phyloP scores from a whole-genome alignment of 495 filamentous ascomycete species.

The Lichenothelia convexa region DNA sequence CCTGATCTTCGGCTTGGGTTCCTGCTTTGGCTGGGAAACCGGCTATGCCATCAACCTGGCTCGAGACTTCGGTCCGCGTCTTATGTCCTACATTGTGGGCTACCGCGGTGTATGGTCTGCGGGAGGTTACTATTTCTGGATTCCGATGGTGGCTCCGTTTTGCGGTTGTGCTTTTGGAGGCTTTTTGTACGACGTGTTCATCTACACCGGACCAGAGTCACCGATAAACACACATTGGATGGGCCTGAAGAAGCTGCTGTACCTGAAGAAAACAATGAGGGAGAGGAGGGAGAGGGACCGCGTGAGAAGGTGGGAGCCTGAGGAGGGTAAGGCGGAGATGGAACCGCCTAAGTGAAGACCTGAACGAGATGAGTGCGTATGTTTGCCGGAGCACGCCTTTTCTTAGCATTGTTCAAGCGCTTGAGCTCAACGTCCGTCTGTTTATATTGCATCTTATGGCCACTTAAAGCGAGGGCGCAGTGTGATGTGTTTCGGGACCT shows the following conservation, averaged over 20 bases:
- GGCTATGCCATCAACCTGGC: constrained; percentile 49
- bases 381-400: no score
- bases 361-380: no score
- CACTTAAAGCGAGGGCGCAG: no score
- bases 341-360: no score
- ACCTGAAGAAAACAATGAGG: constrained; percentile 3
- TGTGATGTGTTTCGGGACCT: no score
- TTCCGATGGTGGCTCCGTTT: constrained; percentile 40
- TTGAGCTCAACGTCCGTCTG: no score
- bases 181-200: constrained; percentile 41
- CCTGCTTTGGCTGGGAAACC: constrained; percentile 52
- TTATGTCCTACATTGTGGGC: constrained; percentile 41
- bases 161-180: constrained; percentile 39
- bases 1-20: constrained; percentile 47
- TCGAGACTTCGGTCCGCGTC: constrained; percentile 46
- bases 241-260: constrained; percentile 15
- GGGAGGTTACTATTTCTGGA: constrained; percentile 45
- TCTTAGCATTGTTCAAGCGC: no score
- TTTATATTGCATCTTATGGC: no score
- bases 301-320: no score
- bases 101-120: constrained; percentile 46
- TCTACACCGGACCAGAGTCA: constrained; percentile 37
- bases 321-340: no score
- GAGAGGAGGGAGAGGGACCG: no score
- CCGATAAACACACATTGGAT: constrained; percentile 40